Evolutionary conservation across 2,329 filamentous ascomycete genomes (phyloP).

Genomic region (Xylariaceae sp.): DNA sequence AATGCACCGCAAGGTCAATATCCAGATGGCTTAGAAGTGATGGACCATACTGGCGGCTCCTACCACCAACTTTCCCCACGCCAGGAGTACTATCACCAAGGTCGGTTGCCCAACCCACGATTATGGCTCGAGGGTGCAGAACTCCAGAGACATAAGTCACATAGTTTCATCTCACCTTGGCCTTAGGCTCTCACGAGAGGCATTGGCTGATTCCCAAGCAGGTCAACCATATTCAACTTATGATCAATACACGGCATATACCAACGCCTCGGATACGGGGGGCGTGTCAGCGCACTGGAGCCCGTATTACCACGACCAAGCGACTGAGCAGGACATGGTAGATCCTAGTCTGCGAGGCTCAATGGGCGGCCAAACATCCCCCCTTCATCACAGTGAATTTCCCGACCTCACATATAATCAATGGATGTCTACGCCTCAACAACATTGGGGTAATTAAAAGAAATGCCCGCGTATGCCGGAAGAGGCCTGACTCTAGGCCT

Average conservation of each 20-base stretch:
- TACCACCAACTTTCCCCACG: slow-evolving; percentile 25
- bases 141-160: not conserved
- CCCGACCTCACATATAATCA: slow-evolving; percentile 23
- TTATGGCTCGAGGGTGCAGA: not conserved
- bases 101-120: slow-evolving; percentile 20
- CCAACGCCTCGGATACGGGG: slow-evolving; percentile 21
- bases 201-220: slow-evolving; percentile 23
- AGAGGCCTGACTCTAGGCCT: not conserved
- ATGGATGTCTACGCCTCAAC: slow-evolving; percentile 27
- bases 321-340: slow-evolving; percentile 27
- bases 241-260: slow-evolving; percentile 26
- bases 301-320: slow-evolving; percentile 24
- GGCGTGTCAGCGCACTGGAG: slow-evolving; percentile 25
- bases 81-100: slow-evolving; percentile 27
- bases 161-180: not conserved
- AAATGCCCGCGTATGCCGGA: slow-evolving; percentile 4
- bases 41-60: slow-evolving; percentile 20
- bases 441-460: slow-evolving; percentile 28
- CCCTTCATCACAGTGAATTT: slow-evolving; percentile 21
- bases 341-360: slow-evolving; percentile 27
- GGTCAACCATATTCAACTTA: slow-evolving; percentile 26
- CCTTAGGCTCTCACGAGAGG: not conserved
- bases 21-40: slow-evolving; percentile 22
- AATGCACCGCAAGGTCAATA: slow-evolving; percentile 26
- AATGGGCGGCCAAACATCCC: slow-evolving; percentile 25